Conservation (phyloP, 106 monocot genomes). For the Phalaenopsis aphrodite region DNA sequence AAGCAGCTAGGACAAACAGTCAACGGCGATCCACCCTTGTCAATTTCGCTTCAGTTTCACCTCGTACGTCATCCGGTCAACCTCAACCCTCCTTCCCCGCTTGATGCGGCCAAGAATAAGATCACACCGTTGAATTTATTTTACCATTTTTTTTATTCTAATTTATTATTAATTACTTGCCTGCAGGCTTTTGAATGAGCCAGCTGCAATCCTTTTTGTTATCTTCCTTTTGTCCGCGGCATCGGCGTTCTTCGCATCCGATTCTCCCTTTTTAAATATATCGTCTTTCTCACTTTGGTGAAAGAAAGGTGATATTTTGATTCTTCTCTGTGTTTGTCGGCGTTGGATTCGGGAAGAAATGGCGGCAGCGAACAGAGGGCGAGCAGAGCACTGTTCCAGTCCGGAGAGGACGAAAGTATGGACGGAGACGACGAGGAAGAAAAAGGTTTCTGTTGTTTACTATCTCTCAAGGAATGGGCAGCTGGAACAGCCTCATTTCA, state of each 20-base stretch:
- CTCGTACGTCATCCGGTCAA: too few relatives aligned
- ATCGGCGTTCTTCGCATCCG: conserved; percentile 1
- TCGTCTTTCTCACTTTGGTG: neutral
- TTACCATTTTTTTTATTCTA: too few relatives aligned
- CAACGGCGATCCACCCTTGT: neutral
- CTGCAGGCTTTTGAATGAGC: neutral
- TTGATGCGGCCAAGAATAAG: too few relatives aligned
- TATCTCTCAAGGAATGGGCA: conserved; percentile 73
- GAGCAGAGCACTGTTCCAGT: conserved; percentile 5
- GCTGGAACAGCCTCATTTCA: conserved; percentile 93
- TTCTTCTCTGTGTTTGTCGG: neutral
- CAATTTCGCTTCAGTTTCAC: too few relatives aligned
- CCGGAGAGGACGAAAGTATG: conserved; percentile 38
- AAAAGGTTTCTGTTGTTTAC: conserved; percentile 65
- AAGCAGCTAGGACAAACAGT: neutral
- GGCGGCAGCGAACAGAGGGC: neutral
- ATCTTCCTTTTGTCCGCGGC: neutral
- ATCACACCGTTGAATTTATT: neutral
- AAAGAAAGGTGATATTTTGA: neutral
- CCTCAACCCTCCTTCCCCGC: too few relatives aligned
- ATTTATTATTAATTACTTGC: too few relatives aligned
- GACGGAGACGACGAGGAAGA: conserved; percentile 34
- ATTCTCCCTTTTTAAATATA: neutral
- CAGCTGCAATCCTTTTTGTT: neutral
- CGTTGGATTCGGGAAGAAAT: neutral